A percentile compares a stretch with the other conserved stretches of the same genome.
These are phyloP conservation scores for Vanrija pseudolonga DNA, from an alignment of 1,284 basidiomycete species.

Conservation along the genomic window DNA sequence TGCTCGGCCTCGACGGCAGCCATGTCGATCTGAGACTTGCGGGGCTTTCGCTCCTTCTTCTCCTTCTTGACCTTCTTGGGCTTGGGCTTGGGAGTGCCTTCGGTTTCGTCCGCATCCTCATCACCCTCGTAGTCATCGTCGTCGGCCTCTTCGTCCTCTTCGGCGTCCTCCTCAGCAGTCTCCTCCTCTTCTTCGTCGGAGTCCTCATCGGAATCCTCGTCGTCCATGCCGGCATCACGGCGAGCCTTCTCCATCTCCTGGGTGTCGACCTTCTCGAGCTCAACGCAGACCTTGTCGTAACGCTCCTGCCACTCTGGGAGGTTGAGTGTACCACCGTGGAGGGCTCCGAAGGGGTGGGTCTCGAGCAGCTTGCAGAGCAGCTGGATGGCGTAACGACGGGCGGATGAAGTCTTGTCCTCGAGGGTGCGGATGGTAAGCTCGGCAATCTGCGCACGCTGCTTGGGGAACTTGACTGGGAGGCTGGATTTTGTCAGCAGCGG, in stretches of 20 bases:
- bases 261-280: conserved; percentile 61
- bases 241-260: conserved; percentile 51
- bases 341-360: conserved; percentile 84
- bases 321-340: conserved; percentile 79
- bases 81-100: conserved; percentile 33
- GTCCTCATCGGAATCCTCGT: conserved; percentile 56
- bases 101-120: conserved; percentile 38
- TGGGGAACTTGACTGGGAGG: conserved; percentile 77
- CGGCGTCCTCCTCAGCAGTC: conserved; percentile 30
- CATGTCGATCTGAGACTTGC: conserved; percentile 62
- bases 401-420: conserved; percentile 85
- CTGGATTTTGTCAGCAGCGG: conserved; percentile 45
- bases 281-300: conserved; percentile 57
- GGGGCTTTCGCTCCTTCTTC: conserved; percentile 54
- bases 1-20: conserved; percentile 62
- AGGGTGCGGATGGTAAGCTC: conserved; percentile 72
- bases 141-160: conserved; percentile 47
- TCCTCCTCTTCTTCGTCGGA: conserved; percentile 43
- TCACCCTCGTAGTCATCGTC: conserved; percentile 23
- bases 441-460: conserved; percentile 75
- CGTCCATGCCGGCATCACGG: conserved; percentile 48
- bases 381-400: conserved; percentile 77
- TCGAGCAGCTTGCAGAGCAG: conserved; percentile 72
- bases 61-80: conserved; percentile 44
- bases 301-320: conserved; percentile 69